Evolutionary conservation across 805 yeast species (phyloP), one percentile per base, ranked within the genome.

Genomic region (Myxozyma vanderwaltii): DNA sequence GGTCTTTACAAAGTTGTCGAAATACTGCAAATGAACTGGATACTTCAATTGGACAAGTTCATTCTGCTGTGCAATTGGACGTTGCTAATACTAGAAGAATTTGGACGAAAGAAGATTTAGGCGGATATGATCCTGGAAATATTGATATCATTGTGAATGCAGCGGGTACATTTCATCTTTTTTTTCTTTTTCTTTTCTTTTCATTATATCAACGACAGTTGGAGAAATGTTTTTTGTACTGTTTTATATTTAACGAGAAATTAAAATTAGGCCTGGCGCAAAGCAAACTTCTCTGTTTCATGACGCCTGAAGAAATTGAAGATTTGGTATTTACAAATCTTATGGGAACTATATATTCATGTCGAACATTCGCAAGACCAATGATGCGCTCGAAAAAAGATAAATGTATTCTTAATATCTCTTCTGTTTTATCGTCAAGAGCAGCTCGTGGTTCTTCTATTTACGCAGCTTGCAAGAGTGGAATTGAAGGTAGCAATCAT

Each of bases 391-490:
- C 70, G 2, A 33, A 27, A 12, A 24, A 52, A 64, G 68, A 56
- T 8, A 69, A 76, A 19, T 67, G 74, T 24, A 81, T 89, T 13
- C 68, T 89, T 33, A 88, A 86, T 68, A 72, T 89, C 0, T 81
- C 92, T 1, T 88, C 95, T 0, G 78, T 86, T 6, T 73, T 89
- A 23, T 82, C 86, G 0, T 46, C 74, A 2, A 74, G 77, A 0
- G 80, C 78, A 2, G 67, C 46, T 26, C 49, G 55, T 3, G 70
- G 70, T 1, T 64, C 67, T 7, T 12, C 66, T 10, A 85, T 85
- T 0, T 89, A 89, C 66, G 75, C 86, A 0, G 88, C 91, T 0
- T 76, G 86, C 54, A 89, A 89, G 68, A 84, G 86, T 0, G 96
- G 90, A 0, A 67, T 89, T 2, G 72, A 81, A 49, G 64, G 64